Conservation (phyloP, 2,329 filamentous ascomycete species). For the Pestalotiopsis sp. region DNA sequence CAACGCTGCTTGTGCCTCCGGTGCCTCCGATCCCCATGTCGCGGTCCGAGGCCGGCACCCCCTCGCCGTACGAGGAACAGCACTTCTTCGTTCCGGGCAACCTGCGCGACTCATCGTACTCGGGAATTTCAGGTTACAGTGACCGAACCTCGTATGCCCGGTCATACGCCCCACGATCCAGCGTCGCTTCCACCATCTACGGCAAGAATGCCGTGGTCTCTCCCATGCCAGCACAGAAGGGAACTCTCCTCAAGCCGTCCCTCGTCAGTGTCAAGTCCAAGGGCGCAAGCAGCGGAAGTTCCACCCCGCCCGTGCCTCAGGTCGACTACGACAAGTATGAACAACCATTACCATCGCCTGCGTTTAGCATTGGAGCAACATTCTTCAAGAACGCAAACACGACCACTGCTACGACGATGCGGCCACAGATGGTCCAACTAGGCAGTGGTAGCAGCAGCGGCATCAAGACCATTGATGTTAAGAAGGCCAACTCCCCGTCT, state of each 20-base stretch:
- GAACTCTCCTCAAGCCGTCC: slow-evolving; percentile 84
- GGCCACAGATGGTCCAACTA: slow-evolving; percentile 64
- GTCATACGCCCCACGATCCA: slow-evolving; percentile 65
- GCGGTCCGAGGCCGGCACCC: slow-evolving; percentile 59
- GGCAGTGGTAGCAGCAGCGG: slow-evolving; percentile 41
- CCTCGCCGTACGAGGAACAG: slow-evolving; percentile 69
- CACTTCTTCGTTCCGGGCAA: slow-evolving; percentile 94
- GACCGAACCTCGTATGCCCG: slow-evolving; percentile 65
- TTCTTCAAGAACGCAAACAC: slow-evolving; percentile 67
- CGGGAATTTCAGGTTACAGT: slow-evolving; percentile 67
- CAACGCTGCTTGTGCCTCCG: slow-evolving; percentile 80
- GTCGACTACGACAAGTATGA: slow-evolving; percentile 68
- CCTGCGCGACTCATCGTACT: slow-evolving; percentile 89
- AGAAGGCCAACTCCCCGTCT: slow-evolving; percentile 24
- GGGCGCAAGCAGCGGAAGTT: slow-evolving; percentile 54
- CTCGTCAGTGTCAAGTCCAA: slow-evolving; percentile 88
- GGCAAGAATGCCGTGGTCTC: slow-evolving; percentile 86
- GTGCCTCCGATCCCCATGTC: slow-evolving; percentile 86
- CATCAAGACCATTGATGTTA: slow-evolving; percentile 40
- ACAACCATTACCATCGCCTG: slow-evolving; percentile 43
- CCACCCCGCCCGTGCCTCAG: slow-evolving; percentile 71
- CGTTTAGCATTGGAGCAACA: slow-evolving; percentile 69
- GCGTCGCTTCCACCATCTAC: slow-evolving; percentile 92
- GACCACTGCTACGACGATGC: slow-evolving; percentile 58
- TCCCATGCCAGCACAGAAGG: slow-evolving; percentile 76